phyloP scores from a whole-genome alignment of 2,329 filamentous ascomycete genomes.

The Talaromyces sp. region DNA sequence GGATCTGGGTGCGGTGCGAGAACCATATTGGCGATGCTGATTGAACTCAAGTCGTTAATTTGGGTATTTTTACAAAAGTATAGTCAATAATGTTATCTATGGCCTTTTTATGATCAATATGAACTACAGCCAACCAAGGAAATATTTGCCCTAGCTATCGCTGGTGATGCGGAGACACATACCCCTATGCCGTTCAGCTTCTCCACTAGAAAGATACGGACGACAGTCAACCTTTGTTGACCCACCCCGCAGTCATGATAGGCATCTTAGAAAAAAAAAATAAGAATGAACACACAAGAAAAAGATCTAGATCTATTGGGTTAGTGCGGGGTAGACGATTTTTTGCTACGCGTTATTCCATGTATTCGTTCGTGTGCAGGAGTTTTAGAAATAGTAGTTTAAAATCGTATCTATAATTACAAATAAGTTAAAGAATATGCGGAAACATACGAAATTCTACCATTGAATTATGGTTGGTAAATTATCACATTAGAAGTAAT shows the following conservation, averaged over 20 bases:
- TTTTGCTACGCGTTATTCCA: neutral
- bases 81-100: neutral
- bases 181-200: neutral
- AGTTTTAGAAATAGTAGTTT: neutral
- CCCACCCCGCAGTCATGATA: neutral
- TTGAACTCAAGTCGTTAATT: neutral
- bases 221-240: constrained; percentile 1
- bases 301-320: neutral
- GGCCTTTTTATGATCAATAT: neutral
- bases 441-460: no score
- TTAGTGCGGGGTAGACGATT: neutral
- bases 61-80: neutral
- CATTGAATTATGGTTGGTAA: neutral
- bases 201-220: neutral
- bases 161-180: neutral
- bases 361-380: neutral
- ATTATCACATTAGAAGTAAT: neutral
- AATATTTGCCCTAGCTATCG: neutral
- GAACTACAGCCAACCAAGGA: neutral
- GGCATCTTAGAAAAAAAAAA: neutral
- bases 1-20: constrained; percentile 1
- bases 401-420: no score
- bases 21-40: neutral
- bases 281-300: neutral
- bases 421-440: no score